phyloP scores from a whole-genome alignment of 805 yeast species.

The Cyberlindnera galapagoensis region DNA sequence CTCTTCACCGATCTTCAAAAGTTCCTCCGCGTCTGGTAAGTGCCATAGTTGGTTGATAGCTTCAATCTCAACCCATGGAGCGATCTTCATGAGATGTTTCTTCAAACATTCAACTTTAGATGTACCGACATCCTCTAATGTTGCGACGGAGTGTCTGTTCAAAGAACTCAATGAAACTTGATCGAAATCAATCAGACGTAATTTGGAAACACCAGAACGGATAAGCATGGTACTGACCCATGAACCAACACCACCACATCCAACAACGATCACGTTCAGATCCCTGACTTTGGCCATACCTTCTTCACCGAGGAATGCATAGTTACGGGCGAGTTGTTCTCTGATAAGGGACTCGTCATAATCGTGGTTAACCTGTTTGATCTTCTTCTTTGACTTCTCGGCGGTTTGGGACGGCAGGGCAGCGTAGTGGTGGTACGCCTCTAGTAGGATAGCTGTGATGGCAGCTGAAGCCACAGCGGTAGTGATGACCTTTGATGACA shows the following conservation, averaged over 20 bases:
- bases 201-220: constrained; percentile 78
- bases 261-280: constrained; percentile 72
- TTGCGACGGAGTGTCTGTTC: constrained; percentile 93
- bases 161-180: constrained; percentile 90
- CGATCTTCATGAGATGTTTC: constrained; percentile 59
- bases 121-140: constrained; percentile 84
- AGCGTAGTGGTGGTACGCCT: constrained; percentile 21
- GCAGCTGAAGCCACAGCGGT: constrained; percentile 28
- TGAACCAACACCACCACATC: constrained; percentile 98
- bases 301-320: constrained; percentile 83
- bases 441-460: constrained; percentile 26
- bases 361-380: constrained; percentile 2
- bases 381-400: constrained; percentile 3
- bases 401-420: no score
- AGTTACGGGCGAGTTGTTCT: constrained; percentile 91
- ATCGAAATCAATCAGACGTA: constrained; percentile 88
- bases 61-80: constrained; percentile 92
- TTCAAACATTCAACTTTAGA: constrained; percentile 81
- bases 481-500: constrained; percentile 20
- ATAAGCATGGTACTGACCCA: constrained; percentile 90
- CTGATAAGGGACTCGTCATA: constrained; percentile 68
- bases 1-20: constrained; percentile 44
- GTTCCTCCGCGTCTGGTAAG: constrained; percentile 52
- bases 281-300: constrained; percentile 71
- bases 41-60: constrained; percentile 75